Evolutionary conservation across 2,329 filamentous ascomycete genomes (phyloP), one percentile per base, ranked within the genome.

Genomic region (Cryphonectria radicalis): DNA sequence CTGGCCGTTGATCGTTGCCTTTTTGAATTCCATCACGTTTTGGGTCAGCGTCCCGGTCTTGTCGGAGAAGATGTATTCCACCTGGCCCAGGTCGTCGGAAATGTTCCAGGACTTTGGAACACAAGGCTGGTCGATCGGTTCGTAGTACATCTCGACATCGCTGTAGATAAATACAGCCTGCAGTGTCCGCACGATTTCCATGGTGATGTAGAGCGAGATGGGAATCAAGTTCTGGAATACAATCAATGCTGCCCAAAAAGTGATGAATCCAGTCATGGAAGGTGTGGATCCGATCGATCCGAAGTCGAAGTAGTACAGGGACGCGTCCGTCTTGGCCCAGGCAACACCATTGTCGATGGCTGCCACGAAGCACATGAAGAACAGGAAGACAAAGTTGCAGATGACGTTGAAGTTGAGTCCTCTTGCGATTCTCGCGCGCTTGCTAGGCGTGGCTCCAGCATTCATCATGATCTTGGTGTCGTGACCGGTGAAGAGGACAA

Each of bases 401-500:
- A 98, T 88, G 80, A 99, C 95, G 81, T 97, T 97, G 88, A 94
- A 97, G 84, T 99, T 99, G 76, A 99, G 88, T 80, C 97, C 95
- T 74, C 94, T 92, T 68, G 95, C 93, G 77, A 99, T 95, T 75
- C 93, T 91, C 53, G 96, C 90, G 74, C 95, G 92, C 84, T 99
- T 99, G 80, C 90, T 97, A 17, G 97, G 96, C 1, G 96, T 99
- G 73, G 95, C 92, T 72, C 96, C 96, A 40, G 96, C 93, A 79
- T 99, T 99, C 84, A 98, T 92, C 96, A 99, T 99, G 80, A 98
- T 98, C 84, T 98, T 99, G 46, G 95, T 97, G 80, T 99, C 95
- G 78, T 95, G 91, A 46, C 96, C 96, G 19, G 96, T 98, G 82
- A 97, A 99, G 25, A 97, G 86, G 66, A 98, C 95, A 3, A 99